These are phyloP conservation scores for Cicer judaicum DNA, from an alignment of 306 rosid species.

Conservation along the genomic window DNA sequence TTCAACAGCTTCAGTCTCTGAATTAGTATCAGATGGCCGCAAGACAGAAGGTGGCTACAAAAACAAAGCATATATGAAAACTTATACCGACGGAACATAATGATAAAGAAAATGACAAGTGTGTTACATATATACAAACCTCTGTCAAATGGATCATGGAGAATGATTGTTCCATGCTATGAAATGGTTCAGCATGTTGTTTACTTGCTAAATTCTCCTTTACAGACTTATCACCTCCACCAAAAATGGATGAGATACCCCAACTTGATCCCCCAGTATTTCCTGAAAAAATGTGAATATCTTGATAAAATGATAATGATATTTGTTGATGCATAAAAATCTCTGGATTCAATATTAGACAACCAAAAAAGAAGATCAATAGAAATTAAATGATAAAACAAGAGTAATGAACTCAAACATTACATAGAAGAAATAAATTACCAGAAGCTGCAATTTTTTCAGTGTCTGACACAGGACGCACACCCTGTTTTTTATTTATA, in stretches of 20 bases:
- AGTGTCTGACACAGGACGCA: constrained; percentile 66
- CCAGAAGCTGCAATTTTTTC: constrained; percentile 76
- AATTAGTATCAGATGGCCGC: constrained; percentile 84
- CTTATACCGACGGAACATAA: constrained; percentile 34
- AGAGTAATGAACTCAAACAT: constrained; percentile 18
- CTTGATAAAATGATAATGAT: constrained; percentile 6
- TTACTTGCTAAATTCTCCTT: constrained; percentile 67
- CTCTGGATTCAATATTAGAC: constrained; percentile 32
- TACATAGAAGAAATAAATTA: constrained; percentile 47
- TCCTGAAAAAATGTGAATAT: constrained; percentile 55
- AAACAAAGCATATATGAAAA: constrained; percentile 34
- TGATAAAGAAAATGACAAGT: constrained; percentile 28
- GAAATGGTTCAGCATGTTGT: constrained; percentile 62
- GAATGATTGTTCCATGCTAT: constrained; percentile 65
- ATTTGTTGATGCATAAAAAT: constrained; percentile 17
- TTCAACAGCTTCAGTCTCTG: constrained; percentile 86
- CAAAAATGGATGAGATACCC: constrained; percentile 97
- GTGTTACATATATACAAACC: constrained; percentile 53
- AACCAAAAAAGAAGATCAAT: not conserved
- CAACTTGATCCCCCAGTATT: constrained; percentile 66
- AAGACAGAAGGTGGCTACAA: constrained; percentile 87
- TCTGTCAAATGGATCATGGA: constrained; percentile 88
- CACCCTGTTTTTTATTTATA: constrained; percentile 60
- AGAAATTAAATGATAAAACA: constrained; percentile 16
- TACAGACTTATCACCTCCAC: constrained; percentile 68